A percentile compares a stretch with the other conserved stretches of the same genome.
Conservation (phyloP, 306 rosid species). For the Ormosia emarginata region DNA sequence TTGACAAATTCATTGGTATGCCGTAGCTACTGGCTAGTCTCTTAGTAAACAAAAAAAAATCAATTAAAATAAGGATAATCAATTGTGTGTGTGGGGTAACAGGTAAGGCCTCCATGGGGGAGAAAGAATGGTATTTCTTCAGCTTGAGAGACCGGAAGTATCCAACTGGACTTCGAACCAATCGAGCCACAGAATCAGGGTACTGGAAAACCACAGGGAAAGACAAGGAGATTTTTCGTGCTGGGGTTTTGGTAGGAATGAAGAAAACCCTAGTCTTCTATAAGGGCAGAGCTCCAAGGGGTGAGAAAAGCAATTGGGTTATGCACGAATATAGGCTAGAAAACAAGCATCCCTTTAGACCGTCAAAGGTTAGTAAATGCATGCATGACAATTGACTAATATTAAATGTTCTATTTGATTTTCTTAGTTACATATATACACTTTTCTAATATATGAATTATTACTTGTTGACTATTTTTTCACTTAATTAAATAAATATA, state of each 20-base stretch:
- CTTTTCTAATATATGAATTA: background rate
- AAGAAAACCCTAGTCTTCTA: constrained; percentile 96
- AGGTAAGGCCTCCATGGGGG: constrained; percentile 93
- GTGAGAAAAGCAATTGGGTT: constrained; percentile 94
- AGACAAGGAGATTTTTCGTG: constrained; percentile 69
- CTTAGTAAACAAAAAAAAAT: background rate
- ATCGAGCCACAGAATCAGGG: constrained; percentile 87
- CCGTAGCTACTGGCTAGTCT: background rate
- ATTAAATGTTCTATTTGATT: background rate
- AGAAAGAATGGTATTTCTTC: constrained; percentile 92
- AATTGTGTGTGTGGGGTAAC: background rate
- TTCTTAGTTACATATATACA: background rate
- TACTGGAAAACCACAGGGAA: constrained; percentile 98
- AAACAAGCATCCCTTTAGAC: constrained; percentile 50
- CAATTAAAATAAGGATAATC: background rate
- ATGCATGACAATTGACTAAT: background rate
- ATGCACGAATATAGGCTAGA: constrained; percentile 88
- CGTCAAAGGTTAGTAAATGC: constrained; percentile 53
- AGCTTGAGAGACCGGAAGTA: constrained; percentile 78
- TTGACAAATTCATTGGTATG: constrained; percentile 6
- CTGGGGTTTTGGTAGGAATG: constrained; percentile 69
- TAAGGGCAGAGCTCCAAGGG: constrained; percentile 92
- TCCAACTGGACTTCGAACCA: constrained; percentile 88
- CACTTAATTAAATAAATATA: no score
- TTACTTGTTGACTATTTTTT: no score